phyloP scores from a whole-genome alignment of 805 yeast genomes.

The Metschnikowia gelsemii region DNA sequence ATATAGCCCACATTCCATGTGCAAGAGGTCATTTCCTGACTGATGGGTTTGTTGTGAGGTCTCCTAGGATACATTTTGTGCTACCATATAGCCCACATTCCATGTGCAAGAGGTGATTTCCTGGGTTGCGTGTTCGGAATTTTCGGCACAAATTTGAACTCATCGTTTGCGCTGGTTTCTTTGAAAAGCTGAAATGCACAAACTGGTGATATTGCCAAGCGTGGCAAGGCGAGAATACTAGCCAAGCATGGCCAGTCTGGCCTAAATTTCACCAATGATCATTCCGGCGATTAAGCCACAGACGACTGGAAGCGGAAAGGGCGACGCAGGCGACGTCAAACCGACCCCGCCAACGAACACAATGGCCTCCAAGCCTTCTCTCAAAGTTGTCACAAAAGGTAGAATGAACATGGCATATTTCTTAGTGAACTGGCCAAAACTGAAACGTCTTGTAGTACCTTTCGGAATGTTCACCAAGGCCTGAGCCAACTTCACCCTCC shows the following conservation, averaged over 20 bases:
- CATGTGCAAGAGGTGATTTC: too few species aligned
- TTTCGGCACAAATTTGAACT: constrained; percentile 18
- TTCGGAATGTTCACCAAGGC: constrained; percentile 56
- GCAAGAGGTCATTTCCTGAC: too few species aligned
- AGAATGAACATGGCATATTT: constrained; percentile 70
- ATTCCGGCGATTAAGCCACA: constrained; percentile 81
- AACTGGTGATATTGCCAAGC: too few species aligned
- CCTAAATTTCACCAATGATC: constrained; percentile 52
- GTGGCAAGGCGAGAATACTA: constrained; percentile 1
- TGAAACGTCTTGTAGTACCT: constrained; percentile 47
- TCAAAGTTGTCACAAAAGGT: constrained; percentile 80
- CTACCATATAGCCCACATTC: too few species aligned
- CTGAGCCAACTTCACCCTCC: constrained; percentile 92
- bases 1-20: too few species aligned
- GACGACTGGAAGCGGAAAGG: constrained; percentile 93
- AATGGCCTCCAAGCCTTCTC: constrained; percentile 91
- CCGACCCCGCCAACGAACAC: constrained; percentile 92
- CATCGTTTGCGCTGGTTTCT: constrained; percentile 11
- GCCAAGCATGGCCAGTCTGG: constrained; percentile 18
- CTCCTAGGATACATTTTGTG: too few species aligned
- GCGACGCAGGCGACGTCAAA: constrained; percentile 29
- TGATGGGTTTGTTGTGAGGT: too few species aligned
- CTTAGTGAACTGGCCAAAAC: constrained; percentile 51
- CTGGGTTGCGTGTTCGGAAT: constrained; percentile 21
- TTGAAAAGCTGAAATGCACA: too few species aligned